Conservation (phyloP, 2,329 filamentous ascomycete species). For the Diplodia corticola region DNA sequence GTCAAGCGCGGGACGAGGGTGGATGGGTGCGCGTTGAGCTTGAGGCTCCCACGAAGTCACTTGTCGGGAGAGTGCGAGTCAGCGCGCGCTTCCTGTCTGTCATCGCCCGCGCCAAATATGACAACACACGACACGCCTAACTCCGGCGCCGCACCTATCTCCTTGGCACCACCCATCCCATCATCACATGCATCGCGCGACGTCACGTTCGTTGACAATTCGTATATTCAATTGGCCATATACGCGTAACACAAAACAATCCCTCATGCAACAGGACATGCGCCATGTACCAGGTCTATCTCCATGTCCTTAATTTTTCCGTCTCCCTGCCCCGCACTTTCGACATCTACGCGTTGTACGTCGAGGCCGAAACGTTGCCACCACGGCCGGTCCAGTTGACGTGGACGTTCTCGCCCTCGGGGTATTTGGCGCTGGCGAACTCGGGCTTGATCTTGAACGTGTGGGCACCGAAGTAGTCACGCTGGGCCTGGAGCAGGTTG, state of each 20-base stretch:
- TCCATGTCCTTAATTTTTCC: conserved; percentile 14
- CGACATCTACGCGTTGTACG: conserved; percentile 81
- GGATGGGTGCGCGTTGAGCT: conserved; percentile 26
- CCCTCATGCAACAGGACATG: conserved; percentile 17
- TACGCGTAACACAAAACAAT: conserved; percentile 16
- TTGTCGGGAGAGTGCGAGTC: conserved; percentile 23
- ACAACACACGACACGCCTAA: conserved; percentile 15
- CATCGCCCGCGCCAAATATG: neutral
- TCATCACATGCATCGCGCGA: neutral
- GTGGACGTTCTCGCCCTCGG: conserved; percentile 84
- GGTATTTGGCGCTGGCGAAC: conserved; percentile 69
- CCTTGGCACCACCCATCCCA: neutral
- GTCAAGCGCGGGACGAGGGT: conserved; percentile 27
- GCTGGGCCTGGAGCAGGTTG: conserved; percentile 97
- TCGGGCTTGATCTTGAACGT: conserved; percentile 57
- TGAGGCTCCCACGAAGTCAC: conserved; percentile 23
- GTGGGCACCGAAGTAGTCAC: conserved; percentile 91
- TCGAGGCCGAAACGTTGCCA: conserved; percentile 94
- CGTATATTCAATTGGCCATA: conserved; percentile 22
- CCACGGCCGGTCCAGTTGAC: conserved; percentile 99
- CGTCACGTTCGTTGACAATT: conserved; percentile 14
- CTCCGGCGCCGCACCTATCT: conserved; percentile 5
- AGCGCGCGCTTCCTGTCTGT: conserved; percentile 7
- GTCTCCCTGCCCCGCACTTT: neutral
- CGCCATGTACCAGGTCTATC: conserved; percentile 20